Evolutionary conservation across 2,329 filamentous ascomycete species (phyloP).

Genomic region (Boeremia exigua): DNA sequence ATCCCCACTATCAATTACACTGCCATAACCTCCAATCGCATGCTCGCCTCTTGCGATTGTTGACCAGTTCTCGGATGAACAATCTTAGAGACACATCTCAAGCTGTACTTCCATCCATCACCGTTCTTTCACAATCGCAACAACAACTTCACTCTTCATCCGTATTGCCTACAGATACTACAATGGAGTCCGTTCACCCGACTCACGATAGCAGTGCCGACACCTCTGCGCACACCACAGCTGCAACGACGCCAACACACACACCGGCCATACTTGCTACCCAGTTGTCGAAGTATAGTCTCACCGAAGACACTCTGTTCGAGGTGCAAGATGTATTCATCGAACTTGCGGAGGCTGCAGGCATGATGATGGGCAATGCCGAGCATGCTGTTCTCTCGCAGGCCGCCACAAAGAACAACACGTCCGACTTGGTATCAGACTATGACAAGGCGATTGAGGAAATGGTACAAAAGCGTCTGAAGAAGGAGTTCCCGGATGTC

Average conservation of each 20-base stretch:
- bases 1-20: background rate
- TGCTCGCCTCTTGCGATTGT: background rate
- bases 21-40: background rate
- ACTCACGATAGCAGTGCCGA: conserved; percentile 7
- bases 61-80: background rate
- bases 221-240: conserved; percentile 15
- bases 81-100: background rate
- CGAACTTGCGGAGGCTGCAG: conserved; percentile 36
- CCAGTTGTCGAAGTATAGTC: conserved; percentile 24
- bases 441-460: conserved; percentile 62
- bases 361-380: conserved; percentile 43
- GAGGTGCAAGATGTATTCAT: conserved; percentile 29
- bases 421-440: conserved; percentile 61
- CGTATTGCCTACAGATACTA: background rate
- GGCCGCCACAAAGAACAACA: conserved; percentile 43
- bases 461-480: conserved; percentile 55
- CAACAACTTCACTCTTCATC: background rate
- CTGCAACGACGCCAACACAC: conserved; percentile 5
- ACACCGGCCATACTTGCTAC: conserved; percentile 22
- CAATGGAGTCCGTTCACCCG: background rate
- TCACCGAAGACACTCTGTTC: conserved; percentile 20
- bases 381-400: conserved; percentile 33
- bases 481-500: conserved; percentile 53
- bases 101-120: background rate
- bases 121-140: background rate